phyloP scores from a whole-genome alignment of 2,329 filamentous ascomycete species.

The Periglandula ipomoeae region DNA sequence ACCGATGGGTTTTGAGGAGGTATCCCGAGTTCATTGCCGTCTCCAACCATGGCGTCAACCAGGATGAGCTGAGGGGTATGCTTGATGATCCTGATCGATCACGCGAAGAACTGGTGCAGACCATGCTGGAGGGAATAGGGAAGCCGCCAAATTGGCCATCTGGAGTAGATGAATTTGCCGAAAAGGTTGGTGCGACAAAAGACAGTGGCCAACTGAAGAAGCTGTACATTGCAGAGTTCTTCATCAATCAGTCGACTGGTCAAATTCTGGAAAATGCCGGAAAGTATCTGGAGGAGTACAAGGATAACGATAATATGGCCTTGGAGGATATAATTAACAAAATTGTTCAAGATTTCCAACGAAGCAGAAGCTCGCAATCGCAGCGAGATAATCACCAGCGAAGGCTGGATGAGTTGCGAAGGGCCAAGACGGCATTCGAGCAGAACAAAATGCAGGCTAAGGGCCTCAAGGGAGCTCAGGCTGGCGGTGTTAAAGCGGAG shows the following conservation, averaged over 20 bases:
- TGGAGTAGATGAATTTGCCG: conserved; percentile 24
- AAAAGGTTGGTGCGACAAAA: conserved; percentile 22
- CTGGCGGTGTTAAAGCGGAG: conserved; percentile 19
- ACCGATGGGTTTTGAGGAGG: conserved; percentile 33
- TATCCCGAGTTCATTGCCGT: conserved; percentile 29
- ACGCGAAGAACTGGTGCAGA: conserved; percentile 26
- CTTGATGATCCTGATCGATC: conserved; percentile 28
- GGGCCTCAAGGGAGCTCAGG: conserved; percentile 22
- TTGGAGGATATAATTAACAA: conserved; percentile 26
- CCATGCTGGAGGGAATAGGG: conserved; percentile 28
- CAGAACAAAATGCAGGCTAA: conserved; percentile 31
- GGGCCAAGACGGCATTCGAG: conserved; percentile 40
- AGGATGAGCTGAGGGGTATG: conserved; percentile 25
- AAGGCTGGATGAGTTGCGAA: conserved; percentile 36
- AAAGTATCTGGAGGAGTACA: conserved; percentile 31
- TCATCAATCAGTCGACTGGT: conserved; percentile 27
- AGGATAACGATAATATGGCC: conserved; percentile 15
- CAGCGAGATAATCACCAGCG: conserved; percentile 28
- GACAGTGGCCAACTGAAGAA: conserved; percentile 25
- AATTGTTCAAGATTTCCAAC: conserved; percentile 23
- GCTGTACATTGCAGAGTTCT: conserved; percentile 33
- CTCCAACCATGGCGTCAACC: conserved; percentile 19
- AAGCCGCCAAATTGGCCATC: conserved; percentile 22
- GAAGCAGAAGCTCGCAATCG: conserved; percentile 20
- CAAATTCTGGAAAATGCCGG: conserved; percentile 22